phyloP scores from a whole-genome alignment of 2,329 filamentous ascomycete species.

The Colletotrichum liriopes region DNA sequence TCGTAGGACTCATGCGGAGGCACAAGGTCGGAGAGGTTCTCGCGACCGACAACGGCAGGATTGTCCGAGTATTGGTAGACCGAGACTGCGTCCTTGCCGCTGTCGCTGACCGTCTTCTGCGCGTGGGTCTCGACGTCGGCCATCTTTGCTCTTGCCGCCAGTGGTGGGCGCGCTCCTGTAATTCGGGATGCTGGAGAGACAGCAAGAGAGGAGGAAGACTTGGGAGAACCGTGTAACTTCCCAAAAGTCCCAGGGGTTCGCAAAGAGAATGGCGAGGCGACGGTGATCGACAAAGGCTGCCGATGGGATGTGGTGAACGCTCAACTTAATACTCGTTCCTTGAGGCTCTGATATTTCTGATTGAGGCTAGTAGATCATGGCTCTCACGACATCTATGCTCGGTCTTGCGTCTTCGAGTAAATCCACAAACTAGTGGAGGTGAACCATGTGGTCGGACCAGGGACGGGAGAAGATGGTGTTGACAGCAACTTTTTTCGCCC shows the following conservation, averaged over 20 bases:
- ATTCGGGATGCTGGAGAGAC: not conserved
- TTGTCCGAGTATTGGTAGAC: conserved; percentile 46
- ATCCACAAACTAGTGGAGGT: conserved; percentile 43
- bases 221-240: conserved; percentile 18
- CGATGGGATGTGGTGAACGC: conserved; percentile 10
- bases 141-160: conserved; percentile 45
- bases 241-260: conserved; percentile 1
- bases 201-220: conserved; percentile 7
- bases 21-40: conserved; percentile 53
- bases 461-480: conserved; percentile 38
- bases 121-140: conserved; percentile 50
- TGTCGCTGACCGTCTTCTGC: conserved; percentile 39
- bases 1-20: conserved; percentile 70
- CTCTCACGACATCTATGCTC: conserved; percentile 42
- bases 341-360: conserved; percentile 29
- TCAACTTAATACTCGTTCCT: conserved; percentile 39
- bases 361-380: conserved; percentile 38
- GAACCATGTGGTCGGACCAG: conserved; percentile 37
- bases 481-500: conserved; percentile 13
- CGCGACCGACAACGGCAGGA: conserved; percentile 54
- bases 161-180: not conserved
- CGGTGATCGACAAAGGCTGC: conserved; percentile 15
- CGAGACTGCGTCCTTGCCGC: conserved; percentile 45
- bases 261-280: conserved; percentile 13
- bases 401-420: conserved; percentile 41